Evolutionary conservation across 1,139 yeast genomes (phyloP), one percentile per base, ranked within the genome.

Genomic region (Protomyces gravidus): DNA sequence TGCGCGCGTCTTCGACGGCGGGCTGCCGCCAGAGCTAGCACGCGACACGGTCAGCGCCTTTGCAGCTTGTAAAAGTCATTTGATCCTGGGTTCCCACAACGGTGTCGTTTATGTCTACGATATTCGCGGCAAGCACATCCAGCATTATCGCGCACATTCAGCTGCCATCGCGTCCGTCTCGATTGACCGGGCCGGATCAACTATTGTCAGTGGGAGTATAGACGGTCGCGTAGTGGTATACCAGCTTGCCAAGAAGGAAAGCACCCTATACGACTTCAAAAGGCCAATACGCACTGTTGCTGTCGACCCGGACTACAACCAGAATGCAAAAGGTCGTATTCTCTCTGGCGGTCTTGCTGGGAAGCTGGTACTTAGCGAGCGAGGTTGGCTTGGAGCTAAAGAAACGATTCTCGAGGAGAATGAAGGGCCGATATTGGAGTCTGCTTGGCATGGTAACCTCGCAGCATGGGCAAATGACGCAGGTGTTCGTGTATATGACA

Each of bases 331-430:
- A 9, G 89, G 89, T 65, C 55, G 62, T 17, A 45, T 65, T 26
- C 77, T 88, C 0, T 84, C 90, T 40, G 97, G 97, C 2, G 97
- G 97, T 0, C 89, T 85, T 76, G 85, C 92, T 15, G 97, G 97
- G 0, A 83, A 86, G 61, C 85, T 92, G 0, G 74, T 86, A 0
- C 74, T 84, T 59, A 85, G 95, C 1, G 85, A 85, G 50, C 78
- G 83, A 63, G 87, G 86, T 65, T 92, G 98, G 98, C 73, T 92
- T 4, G 95, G 95, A 0, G 83, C 84, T 63, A 76, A 96, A 60
- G 98, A 92, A 67, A 76, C 81, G 0, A 72, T 79, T 0, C 63
- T 92, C 11, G 84, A 83, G 39, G 78, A 80, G 58, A 81, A 80
- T 7, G 76, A 80, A 47, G 92, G 94, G 0, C 86, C 96, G 0